Evolutionary conservation across 345 rosid genomes (phyloP).

Genomic region (Bruguiera gymnorhiza): DNA sequence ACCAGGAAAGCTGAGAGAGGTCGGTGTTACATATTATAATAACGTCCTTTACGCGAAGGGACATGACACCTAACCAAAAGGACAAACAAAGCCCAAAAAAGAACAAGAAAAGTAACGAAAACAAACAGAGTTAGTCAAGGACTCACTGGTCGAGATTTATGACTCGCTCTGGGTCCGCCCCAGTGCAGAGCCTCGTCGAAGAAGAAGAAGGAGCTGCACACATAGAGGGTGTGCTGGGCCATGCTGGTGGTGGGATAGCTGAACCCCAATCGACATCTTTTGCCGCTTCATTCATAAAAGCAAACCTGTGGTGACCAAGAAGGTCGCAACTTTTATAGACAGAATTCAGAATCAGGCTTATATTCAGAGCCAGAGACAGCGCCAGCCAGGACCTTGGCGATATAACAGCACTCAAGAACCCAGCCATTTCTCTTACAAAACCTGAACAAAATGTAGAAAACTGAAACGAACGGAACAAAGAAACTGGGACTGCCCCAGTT

Average conservation of each 20-base stretch:
- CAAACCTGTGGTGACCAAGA: neutral
- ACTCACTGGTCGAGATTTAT: slow-evolving; percentile 72
- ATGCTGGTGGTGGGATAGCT: no score
- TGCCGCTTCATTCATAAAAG: neutral
- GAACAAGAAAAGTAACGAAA: neutral
- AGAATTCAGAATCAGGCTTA: slow-evolving; percentile 50
- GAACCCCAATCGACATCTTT: no score
- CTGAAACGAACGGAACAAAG: neutral
- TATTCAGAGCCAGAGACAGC: slow-evolving; percentile 66
- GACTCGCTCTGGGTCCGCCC: slow-evolving; percentile 36
- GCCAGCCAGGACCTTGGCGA: slow-evolving; percentile 55
- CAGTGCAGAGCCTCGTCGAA: slow-evolving; percentile 6
- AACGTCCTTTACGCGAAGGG: neutral
- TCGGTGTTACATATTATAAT: no score
- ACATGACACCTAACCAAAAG: neutral
- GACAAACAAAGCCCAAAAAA: neutral
- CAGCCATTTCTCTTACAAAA: slow-evolving; percentile 34
- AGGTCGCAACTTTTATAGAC: slow-evolving; percentile 20
- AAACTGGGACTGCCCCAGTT: neutral
- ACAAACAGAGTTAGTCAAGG: neutral
- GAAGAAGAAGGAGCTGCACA: slow-evolving; percentile 14
- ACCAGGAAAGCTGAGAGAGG: neutral
- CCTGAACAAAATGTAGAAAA: neutral
- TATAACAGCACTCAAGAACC: slow-evolving; percentile 26
- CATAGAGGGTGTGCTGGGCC: slow-evolving; percentile 8